phyloP scores from a whole-genome alignment of 2,329 filamentous ascomycete species.

The Aulographum hederae region DNA sequence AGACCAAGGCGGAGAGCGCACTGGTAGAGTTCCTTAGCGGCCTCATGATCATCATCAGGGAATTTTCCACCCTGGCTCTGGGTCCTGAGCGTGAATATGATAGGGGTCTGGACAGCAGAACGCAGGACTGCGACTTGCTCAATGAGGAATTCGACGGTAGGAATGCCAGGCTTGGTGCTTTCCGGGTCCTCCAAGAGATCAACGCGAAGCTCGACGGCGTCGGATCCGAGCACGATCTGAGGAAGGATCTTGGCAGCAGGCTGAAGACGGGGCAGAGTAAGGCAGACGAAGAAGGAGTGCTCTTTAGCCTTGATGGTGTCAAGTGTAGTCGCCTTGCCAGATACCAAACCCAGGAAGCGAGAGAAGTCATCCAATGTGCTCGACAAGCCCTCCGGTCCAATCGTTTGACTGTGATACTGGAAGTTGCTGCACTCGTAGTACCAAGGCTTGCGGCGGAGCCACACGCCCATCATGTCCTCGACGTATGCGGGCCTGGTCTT shows the following conservation, averaged over 20 bases:
- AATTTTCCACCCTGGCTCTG: slow-evolving; percentile 75
- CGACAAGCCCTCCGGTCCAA: slow-evolving; percentile 30
- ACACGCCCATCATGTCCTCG: slow-evolving; percentile 82
- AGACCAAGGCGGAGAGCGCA: slow-evolving; percentile 67
- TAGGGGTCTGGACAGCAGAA: slow-evolving; percentile 50
- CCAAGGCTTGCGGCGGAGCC: slow-evolving; percentile 73
- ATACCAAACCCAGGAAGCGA: slow-evolving; percentile 53
- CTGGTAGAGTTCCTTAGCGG: slow-evolving; percentile 56
- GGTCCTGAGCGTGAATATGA: slow-evolving; percentile 87
- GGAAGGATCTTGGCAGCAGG: slow-evolving; percentile 46
- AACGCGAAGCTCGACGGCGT: slow-evolving; percentile 87
- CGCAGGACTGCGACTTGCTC: slow-evolving; percentile 69
- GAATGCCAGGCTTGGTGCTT: slow-evolving; percentile 30
- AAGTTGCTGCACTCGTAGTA: slow-evolving; percentile 88
- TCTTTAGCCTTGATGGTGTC: slow-evolving; percentile 41
- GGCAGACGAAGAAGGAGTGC: slow-evolving; percentile 79
- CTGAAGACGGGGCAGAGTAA: slow-evolving; percentile 63
- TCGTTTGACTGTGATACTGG: slow-evolving; percentile 69
- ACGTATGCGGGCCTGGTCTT: slow-evolving; percentile 84
- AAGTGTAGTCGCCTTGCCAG: slow-evolving; percentile 37
- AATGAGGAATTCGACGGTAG: slow-evolving; percentile 56
- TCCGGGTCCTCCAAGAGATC: slow-evolving; percentile 67
- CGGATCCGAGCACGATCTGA: slow-evolving; percentile 61
- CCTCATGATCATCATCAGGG: slow-evolving; percentile 55
- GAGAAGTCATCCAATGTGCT: slow-evolving; percentile 49